phyloP scores from a whole-genome alignment of 192 early-diverging fungal genomes.

The Backusella psychrophila region DNA sequence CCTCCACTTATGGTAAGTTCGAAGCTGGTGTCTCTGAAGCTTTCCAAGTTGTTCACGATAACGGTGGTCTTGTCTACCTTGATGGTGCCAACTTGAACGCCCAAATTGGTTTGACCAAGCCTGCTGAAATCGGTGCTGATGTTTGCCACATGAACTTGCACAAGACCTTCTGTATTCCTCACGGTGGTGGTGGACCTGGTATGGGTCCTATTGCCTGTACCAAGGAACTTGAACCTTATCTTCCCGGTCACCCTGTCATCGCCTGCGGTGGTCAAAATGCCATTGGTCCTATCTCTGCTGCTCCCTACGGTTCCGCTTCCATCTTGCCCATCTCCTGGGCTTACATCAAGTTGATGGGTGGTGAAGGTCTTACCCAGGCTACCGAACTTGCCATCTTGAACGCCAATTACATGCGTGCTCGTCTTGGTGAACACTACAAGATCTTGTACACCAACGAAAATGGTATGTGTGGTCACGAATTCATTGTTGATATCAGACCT shows the following conservation, averaged over 20 bases:
- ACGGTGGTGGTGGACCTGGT: constrained; percentile 98
- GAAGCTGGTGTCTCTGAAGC: constrained; percentile 86
- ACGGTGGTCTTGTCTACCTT: constrained; percentile 99
- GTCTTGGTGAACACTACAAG: constrained; percentile 89
- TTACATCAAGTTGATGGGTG: constrained; percentile 98
- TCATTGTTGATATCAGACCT: constrained; percentile 95
- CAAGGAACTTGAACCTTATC: constrained; percentile 84
- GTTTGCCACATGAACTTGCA: constrained; percentile 99
- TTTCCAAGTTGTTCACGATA: constrained; percentile 88
- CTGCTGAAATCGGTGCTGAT: constrained; percentile 96
- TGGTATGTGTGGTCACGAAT: constrained; percentile 98
- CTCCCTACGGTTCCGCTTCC: constrained; percentile 93
- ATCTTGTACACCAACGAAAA: constrained; percentile 91
- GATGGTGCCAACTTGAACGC: constrained; percentile 94
- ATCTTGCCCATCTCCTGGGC: constrained; percentile 99
- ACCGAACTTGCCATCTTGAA: constrained; percentile 93
- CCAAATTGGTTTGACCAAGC: constrained; percentile 80
- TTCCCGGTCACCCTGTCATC: constrained; percentile 91
- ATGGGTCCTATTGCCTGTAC: constrained; percentile 95
- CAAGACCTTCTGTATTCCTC: constrained; percentile 99
- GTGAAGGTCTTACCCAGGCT: constrained; percentile 82
- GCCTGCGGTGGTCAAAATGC: constrained; percentile 68
- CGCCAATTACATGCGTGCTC: constrained; percentile 97
- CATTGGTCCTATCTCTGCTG: constrained; percentile 94
- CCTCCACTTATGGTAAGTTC: constrained; percentile 98